Conservation (phyloP, 768 basidiomycete species). For the Leccinum variicolor region DNA sequence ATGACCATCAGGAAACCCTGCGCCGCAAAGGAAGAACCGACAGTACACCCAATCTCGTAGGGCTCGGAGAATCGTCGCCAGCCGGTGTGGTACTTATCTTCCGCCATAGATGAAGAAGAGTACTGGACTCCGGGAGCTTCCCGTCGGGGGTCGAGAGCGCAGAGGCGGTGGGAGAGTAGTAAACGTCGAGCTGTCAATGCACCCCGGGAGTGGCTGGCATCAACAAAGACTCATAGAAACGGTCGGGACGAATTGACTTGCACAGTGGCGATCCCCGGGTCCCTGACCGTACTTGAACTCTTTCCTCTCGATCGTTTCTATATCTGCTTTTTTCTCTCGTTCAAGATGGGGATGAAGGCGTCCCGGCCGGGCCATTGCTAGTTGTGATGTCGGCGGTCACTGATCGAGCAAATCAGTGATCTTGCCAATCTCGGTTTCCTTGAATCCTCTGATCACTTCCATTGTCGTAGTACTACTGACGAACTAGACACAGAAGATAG, state of each 20-base stretch:
- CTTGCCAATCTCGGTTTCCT: slow-evolving; percentile 28
- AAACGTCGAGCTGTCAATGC: slow-evolving; percentile 54
- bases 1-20: slow-evolving; percentile 46
- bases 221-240: not conserved
- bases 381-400: slow-evolving; percentile 1
- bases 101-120: slow-evolving; percentile 69
- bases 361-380: slow-evolving; percentile 35
- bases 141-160: slow-evolving; percentile 19
- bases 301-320: slow-evolving; percentile 46
- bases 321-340: slow-evolving; percentile 44
- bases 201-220: not conserved
- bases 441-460: slow-evolving; percentile 34
- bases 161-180: slow-evolving; percentile 45
- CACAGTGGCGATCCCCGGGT: slow-evolving; percentile 46
- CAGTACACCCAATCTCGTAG: slow-evolving; percentile 47
- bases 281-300: slow-evolving; percentile 54
- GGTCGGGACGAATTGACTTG: not conserved
- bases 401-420: slow-evolving; percentile 18
- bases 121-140: slow-evolving; percentile 38
- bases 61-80: slow-evolving; percentile 45
- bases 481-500: not conserved
- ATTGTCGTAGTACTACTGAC: slow-evolving; percentile 18
- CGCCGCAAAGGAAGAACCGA: slow-evolving; percentile 56
- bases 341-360: slow-evolving; percentile 49
- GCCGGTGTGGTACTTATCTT: slow-evolving; percentile 47